phyloP scores from a whole-genome alignment of 2,329 filamentous ascomycete species.

The Neocucurbitaria cava region DNA sequence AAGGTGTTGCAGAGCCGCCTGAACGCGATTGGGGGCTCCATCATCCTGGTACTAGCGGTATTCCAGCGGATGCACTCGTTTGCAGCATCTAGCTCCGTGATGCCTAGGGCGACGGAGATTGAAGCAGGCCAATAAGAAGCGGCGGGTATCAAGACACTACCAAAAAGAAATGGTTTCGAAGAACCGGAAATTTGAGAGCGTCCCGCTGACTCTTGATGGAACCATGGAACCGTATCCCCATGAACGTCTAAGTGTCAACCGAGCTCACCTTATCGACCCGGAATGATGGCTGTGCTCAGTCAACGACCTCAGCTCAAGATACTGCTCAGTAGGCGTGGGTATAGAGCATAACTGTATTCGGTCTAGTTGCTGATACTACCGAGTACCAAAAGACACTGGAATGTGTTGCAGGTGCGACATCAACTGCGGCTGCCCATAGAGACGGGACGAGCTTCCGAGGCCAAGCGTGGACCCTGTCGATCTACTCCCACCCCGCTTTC shows the following conservation, averaged over 20 bases:
- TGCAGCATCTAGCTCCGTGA: background rate
- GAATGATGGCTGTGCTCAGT: too few species aligned
- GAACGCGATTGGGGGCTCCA: conserved; percentile 4
- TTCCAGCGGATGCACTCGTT: background rate
- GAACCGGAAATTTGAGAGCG: conserved; percentile 4
- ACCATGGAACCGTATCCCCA: conserved; percentile 4
- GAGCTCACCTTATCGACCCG: too few species aligned
- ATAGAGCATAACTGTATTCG: background rate
- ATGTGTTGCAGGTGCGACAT: background rate
- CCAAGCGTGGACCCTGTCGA: conserved; percentile 2
- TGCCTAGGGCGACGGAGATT: background rate
- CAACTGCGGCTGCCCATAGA: background rate
- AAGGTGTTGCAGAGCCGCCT: conserved; percentile 7
- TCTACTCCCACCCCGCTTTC: conserved; percentile 5
- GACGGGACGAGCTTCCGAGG: background rate
- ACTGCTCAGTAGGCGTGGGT: too few species aligned
- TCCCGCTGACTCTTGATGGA: conserved; percentile 1
- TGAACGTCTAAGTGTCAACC: too few species aligned
- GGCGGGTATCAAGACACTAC: conserved; percentile 15
- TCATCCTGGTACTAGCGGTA: background rate
- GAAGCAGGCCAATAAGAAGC: conserved; percentile 16
- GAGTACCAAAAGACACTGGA: background rate
- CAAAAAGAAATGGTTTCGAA: conserved; percentile 8
- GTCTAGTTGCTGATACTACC: background rate
- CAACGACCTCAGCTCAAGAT: too few species aligned